Evolutionary conservation across 441 rosid genomes (phyloP).

Genomic region (Rhodomyrtus psidioides): DNA sequence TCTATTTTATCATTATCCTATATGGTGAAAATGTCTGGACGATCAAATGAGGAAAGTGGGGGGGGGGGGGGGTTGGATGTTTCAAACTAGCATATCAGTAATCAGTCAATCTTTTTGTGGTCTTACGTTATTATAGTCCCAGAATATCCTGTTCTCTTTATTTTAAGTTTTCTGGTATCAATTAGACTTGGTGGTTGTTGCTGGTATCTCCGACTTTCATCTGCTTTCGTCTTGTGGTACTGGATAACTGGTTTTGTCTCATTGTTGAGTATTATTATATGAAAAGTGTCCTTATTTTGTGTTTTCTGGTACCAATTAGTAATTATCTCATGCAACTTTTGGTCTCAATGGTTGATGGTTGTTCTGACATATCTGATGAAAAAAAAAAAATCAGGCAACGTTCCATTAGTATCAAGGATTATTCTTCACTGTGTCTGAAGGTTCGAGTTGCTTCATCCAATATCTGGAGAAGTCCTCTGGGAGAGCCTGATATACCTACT

Average conservation of each 20-base stretch:
- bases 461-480: conserved; percentile 46
- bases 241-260: not conserved
- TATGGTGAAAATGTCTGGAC: not conserved
- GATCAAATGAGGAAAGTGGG: not conserved
- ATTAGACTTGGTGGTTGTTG: not conserved
- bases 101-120: not conserved
- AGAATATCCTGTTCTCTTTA: not conserved
- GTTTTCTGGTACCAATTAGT: not conserved
- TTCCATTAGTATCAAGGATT: conserved; percentile 48
- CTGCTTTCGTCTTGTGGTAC: not conserved
- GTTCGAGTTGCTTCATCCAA: conserved; percentile 46
- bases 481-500: conserved; percentile 22
- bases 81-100: not conserved
- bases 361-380: not conserved
- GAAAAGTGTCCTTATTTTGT: not conserved
- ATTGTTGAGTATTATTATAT: not conserved
- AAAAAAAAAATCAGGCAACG: conserved; percentile 29
- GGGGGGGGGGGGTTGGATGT: not conserved
- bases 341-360: not conserved
- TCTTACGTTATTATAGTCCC: not conserved
- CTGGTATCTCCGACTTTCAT: not conserved
- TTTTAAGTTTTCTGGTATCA: not conserved
- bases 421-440: conserved; percentile 33
- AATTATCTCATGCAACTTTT: not conserved
- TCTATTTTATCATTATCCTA: not conserved